phyloP scores from a whole-genome alignment of 345 rosid species.

The Salix suchowensis region DNA sequence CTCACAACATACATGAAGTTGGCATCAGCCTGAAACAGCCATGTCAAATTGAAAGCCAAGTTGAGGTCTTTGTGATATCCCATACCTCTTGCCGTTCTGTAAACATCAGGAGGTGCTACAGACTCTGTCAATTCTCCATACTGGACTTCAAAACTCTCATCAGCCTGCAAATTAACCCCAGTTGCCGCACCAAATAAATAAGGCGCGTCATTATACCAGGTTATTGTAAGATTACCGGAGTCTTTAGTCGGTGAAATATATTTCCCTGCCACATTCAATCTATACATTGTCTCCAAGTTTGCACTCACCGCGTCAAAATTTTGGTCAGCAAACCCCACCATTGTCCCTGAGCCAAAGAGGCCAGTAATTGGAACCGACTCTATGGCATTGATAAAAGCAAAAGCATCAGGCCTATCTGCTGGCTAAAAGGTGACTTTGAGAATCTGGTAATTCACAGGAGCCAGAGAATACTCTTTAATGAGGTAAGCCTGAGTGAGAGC shows the following conservation, averaged over 20 bases:
- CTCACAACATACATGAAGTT: slow-evolving; percentile 64
- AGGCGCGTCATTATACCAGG: slow-evolving; percentile 71
- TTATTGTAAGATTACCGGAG: slow-evolving; percentile 45
- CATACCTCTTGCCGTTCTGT: slow-evolving; percentile 55
- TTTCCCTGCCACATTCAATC: slow-evolving; percentile 71
- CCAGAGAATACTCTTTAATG: slow-evolving; percentile 56
- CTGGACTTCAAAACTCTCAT: slow-evolving; percentile 19
- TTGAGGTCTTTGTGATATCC: slow-evolving; percentile 38
- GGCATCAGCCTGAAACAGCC: slow-evolving; percentile 66
- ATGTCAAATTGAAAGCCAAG: slow-evolving; percentile 53
- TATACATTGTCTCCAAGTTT: slow-evolving; percentile 55
- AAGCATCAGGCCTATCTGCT: slow-evolving; percentile 36
- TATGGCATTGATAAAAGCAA: slow-evolving; percentile 71
- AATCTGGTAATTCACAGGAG: slow-evolving; percentile 26
- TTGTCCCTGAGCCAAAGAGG: slow-evolving; percentile 40
- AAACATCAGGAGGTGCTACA: slow-evolving; percentile 56
- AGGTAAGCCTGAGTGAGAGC: slow-evolving; percentile 69
- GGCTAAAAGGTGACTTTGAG: slow-evolving; percentile 53
- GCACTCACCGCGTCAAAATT: slow-evolving; percentile 23
- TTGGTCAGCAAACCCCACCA: slow-evolving; percentile 54
- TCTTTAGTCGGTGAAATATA: slow-evolving; percentile 43
- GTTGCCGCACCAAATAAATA: slow-evolving; percentile 46
- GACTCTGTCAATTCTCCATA: slow-evolving; percentile 37
- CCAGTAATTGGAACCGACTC: slow-evolving; percentile 55
- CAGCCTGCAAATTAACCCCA: slow-evolving; percentile 35